Percentiles rank a stretch among this genome's conserved stretches.
phyloP scores from a whole-genome alignment of 495 filamentous ascomycete genomes.

The Podospora anserina region DNA sequence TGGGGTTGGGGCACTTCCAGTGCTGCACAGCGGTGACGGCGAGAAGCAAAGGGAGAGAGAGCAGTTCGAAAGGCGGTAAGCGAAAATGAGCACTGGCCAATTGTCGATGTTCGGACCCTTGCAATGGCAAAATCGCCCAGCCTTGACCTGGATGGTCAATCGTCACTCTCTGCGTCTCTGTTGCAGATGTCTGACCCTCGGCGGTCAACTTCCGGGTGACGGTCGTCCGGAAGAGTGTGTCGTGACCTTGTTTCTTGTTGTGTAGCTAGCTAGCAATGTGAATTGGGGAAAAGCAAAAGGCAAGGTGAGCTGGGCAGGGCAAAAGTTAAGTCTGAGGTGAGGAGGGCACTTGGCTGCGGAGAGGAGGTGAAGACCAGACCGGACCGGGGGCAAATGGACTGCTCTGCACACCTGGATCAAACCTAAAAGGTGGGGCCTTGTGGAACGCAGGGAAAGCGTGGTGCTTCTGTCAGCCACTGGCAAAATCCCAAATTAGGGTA shows the following conservation, averaged over 20 bases:
- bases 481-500: not conserved
- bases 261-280: not conserved
- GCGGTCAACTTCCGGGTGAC: not conserved
- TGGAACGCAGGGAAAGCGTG: not conserved
- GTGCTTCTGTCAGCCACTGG: not conserved
- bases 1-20: not conserved
- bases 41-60: constrained; percentile 12
- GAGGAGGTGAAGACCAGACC: not conserved
- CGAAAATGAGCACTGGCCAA: constrained; percentile 41
- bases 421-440: not conserved
- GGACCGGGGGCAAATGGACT: too few species aligned
- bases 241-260: not conserved
- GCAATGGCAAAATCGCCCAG: not conserved
- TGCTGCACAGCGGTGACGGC: not conserved
- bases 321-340: not conserved
- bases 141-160: not conserved
- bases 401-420: not conserved
- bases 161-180: not conserved
- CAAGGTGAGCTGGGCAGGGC: too few species aligned
- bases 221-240: not conserved
- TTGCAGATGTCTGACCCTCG: not conserved
- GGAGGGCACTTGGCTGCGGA: not conserved
- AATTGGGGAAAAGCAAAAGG: not conserved
- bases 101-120: constrained; percentile 25
- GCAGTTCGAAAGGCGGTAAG: constrained; percentile 41